Percentiles rank a stretch among this genome's conserved stretches.
Evolutionary conservation across 2,329 filamentous ascomycete species (phyloP).

Genomic region (Trichocomaceae sp.): DNA sequence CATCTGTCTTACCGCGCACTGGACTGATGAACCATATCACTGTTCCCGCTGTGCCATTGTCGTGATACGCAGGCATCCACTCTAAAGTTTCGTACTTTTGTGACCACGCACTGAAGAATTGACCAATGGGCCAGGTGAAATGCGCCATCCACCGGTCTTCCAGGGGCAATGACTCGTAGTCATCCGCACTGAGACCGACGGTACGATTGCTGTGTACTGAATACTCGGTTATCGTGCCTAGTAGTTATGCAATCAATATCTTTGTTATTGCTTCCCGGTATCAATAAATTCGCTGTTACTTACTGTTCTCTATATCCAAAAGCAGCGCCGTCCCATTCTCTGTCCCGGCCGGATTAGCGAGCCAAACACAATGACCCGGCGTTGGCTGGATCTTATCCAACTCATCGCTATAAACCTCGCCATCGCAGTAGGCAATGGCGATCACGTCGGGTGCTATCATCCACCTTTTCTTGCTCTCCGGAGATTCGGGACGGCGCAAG

Average conservation of each 20-base stretch:
- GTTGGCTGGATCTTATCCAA: constrained; percentile 10
- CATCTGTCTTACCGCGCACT: no score
- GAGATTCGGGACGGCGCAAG: not conserved
- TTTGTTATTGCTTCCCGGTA: no score
- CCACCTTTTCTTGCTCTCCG: constrained; percentile 1
- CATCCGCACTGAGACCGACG: not conserved
- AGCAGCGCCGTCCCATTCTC: constrained; percentile 1
- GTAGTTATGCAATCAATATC: not conserved
- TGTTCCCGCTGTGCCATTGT: not conserved
- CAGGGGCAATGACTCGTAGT: constrained; percentile 5
- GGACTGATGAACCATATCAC: constrained; percentile 1
- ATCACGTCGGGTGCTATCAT: constrained; percentile 5
- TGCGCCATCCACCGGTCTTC: constrained; percentile 12
- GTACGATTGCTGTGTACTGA: constrained; percentile 1
- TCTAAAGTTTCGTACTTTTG: constrained; percentile 3
- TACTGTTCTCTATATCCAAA: constrained; percentile 7
- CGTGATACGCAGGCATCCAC: constrained; percentile 8
- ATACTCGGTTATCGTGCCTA: constrained; percentile 11
- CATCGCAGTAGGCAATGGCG: constrained; percentile 10
- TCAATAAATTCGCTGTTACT: no score
- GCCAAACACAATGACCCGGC: constrained; percentile 11
- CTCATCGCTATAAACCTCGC: constrained; percentile 3
- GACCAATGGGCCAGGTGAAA: not conserved
- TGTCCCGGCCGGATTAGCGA: not conserved
- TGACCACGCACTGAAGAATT: constrained; percentile 5